Evolutionary conservation across 2,329 filamentous ascomycete genomes (phyloP).

Genomic region (Spiromastix sp.): DNA sequence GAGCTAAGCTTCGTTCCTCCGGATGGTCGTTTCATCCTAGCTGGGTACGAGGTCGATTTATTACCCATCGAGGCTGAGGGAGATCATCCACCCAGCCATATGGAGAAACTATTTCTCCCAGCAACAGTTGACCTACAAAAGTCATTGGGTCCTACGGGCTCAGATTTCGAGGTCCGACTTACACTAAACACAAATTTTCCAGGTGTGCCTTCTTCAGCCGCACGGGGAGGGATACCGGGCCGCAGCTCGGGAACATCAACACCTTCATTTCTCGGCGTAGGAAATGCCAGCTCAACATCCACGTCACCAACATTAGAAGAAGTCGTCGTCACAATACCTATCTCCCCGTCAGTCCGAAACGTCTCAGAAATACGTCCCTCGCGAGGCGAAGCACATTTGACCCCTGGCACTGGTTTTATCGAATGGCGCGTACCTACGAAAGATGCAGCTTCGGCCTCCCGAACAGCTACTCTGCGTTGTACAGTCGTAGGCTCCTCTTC

Average conservation of each 20-base stretch:
- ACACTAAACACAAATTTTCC: conserved; percentile 59
- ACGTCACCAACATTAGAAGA: conserved; percentile 61
- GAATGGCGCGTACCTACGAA: conserved; percentile 78
- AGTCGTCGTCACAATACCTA: conserved; percentile 64
- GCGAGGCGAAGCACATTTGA: conserved; percentile 75
- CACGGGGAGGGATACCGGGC: conserved; percentile 20
- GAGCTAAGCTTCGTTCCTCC: conserved; percentile 94
- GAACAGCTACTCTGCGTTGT: conserved; percentile 65
- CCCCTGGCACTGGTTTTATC: conserved; percentile 57
- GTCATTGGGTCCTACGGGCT: conserved; percentile 60
- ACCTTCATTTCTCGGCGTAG: conserved; percentile 37
- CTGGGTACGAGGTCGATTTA: conserved; percentile 88
- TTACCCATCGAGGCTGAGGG: conserved; percentile 58
- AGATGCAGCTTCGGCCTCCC: conserved; percentile 57
- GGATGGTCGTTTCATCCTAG: conserved; percentile 85
- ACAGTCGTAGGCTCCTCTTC: conserved; percentile 60
- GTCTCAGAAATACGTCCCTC: conserved; percentile 71
- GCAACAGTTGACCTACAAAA: conserved; percentile 74
- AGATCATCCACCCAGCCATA: conserved; percentile 41
- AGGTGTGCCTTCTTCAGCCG: conserved; percentile 31
- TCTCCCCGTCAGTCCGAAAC: conserved; percentile 70
- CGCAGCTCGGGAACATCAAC: conserved; percentile 37
- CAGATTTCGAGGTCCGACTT: conserved; percentile 82
- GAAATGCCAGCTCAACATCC: conserved; percentile 45
- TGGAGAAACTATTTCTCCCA: conserved; percentile 65